A percentile compares a stretch with the other conserved stretches of the same genome.
Evolutionary conservation across 805 yeast genomes (phyloP).

Genomic region (Schizosaccharomyces osmophilus): DNA sequence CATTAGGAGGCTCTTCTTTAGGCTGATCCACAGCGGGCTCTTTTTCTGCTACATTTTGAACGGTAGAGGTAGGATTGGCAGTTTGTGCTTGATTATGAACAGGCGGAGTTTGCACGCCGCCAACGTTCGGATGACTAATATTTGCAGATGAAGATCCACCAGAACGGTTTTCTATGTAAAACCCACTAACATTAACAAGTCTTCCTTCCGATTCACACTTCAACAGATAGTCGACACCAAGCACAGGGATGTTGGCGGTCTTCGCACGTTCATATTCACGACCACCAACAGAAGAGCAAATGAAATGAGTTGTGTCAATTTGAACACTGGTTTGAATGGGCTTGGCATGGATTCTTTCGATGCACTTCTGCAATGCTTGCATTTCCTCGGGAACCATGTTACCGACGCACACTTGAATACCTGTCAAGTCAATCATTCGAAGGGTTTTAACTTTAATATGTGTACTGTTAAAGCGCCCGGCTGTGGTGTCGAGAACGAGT

Average conservation of each 20-base stretch:
- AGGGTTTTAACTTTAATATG: slow-evolving; percentile 53
- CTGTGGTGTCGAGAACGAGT: slow-evolving; percentile 61
- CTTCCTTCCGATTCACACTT: slow-evolving; percentile 78
- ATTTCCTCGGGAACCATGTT: slow-evolving; percentile 31
- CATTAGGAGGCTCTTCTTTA: no score
- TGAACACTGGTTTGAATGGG: slow-evolving; percentile 49
- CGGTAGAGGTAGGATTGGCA: no score
- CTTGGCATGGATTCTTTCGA: slow-evolving; percentile 56
- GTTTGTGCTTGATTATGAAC: no score
- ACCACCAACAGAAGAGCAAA: slow-evolving; percentile 28
- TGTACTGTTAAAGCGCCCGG: slow-evolving; percentile 61
- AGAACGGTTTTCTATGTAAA: slow-evolving; percentile 22
- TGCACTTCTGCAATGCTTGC: slow-evolving; percentile 36
- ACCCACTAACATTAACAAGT: slow-evolving; percentile 79
- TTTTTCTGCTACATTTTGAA: no score
- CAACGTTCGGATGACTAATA: background rate
- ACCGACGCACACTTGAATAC: slow-evolving; percentile 79
- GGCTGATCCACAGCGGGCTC: no score
- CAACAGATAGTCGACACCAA: slow-evolving; percentile 88
- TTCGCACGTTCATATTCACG: slow-evolving; percentile 56
- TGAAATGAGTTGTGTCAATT: slow-evolving; percentile 83
- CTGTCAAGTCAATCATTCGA: slow-evolving; percentile 84
- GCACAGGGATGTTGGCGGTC: slow-evolving; percentile 72
- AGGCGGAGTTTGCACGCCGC: background rate
- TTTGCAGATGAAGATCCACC: background rate